Base-by-base conservation (phyloP, 768 basidiomycete species). In the Suillus placidus region DNA sequence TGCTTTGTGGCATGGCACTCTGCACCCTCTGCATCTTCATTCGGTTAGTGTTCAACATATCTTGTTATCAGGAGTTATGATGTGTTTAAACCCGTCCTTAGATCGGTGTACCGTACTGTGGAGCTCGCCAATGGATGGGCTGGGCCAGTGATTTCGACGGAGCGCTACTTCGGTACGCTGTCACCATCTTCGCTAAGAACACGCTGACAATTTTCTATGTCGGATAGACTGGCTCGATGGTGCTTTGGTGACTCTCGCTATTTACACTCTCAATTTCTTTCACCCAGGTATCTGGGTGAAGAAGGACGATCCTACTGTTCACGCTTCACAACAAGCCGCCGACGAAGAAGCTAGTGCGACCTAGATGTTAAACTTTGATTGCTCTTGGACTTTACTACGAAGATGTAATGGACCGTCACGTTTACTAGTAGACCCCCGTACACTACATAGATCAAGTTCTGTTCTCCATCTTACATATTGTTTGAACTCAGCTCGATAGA, bases 191-290 rank as follows among this genome's bases (percentile, higher is more conserved):
- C 34, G 4, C 3, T n/a, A 32, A 1, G 30, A 32, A 42, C 13
- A 45, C 34, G 16, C 66, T 55, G 7, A n/a, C 16, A 20, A 45
- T 55, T 10, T 2, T 64, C 40, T 26, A 60, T 26, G 40, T 16
- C 20, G 37, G 43, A 26, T 68, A 86, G 85, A 85, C 69, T 74
- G 82, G 9, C 76, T 87, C 35, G 86, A 87, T 70, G 85, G 82
- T 26, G 78, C 75, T 8, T 81, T 84, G 79, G 77, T 86, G 47
- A 69, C 76, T 6, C 71, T 85, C 7, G 83, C 84, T 0, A 80
- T 85, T 52, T 81, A 76, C 68, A 75, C 79, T 0, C 70, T 84
- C 42, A 85, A 83, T 71, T 52, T 84, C 64, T 74, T 80, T 63
- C 82, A 84, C 69, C 84, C 85, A 8, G 82, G 81, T 5, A 61